These are phyloP conservation scores for Pavlovales sp. DNA, from an alignment of 208 protist species.

Conservation along the genomic window DNA sequence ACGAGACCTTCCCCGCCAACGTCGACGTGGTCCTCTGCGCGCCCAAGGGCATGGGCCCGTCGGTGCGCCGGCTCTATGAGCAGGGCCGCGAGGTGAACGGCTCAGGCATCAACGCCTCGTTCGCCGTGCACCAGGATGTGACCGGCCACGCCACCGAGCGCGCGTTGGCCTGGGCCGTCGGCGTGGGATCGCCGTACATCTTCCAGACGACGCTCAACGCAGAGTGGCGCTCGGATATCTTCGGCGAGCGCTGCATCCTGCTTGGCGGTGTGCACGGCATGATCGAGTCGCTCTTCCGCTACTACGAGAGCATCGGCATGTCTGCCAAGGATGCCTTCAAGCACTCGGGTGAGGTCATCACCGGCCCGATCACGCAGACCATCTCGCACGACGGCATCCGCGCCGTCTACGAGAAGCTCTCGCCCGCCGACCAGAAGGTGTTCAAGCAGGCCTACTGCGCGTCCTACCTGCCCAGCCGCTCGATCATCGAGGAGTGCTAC, in stretches of 20 bases:
- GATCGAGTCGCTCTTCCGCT: slow-evolving; percentile 40
- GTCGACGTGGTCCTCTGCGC: slow-evolving; percentile 39
- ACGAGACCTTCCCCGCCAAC: slow-evolving; percentile 38
- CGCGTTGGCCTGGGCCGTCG: slow-evolving; percentile 46
- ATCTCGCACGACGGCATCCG: slow-evolving; percentile 50
- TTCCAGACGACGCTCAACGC: slow-evolving; percentile 47
- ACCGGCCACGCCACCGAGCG: slow-evolving; percentile 32
- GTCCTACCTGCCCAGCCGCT: slow-evolving; percentile 39
- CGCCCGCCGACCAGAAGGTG: slow-evolving; percentile 34
- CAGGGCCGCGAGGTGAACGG: slow-evolving; percentile 41
- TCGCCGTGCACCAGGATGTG: slow-evolving; percentile 46
- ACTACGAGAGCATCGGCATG: slow-evolving; percentile 43
- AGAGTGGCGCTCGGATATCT: slow-evolving; percentile 52
- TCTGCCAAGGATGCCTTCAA: slow-evolving; percentile 37
- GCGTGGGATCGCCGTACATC: slow-evolving; percentile 44
- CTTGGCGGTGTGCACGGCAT: slow-evolving; percentile 53
- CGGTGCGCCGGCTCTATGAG: slow-evolving; percentile 40
- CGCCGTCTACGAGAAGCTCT: slow-evolving; percentile 36
- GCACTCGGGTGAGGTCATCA: slow-evolving; percentile 42
- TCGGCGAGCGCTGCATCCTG: slow-evolving; percentile 52
- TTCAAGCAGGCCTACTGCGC: slow-evolving; percentile 40
- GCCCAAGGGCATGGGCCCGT: slow-evolving; percentile 45
- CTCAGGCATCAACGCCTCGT: slow-evolving; percentile 50
- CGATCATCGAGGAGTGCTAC: slow-evolving; percentile 50
- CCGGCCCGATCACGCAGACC: slow-evolving; percentile 36